phyloP scores from a whole-genome alignment of 192 early-diverging fungal genomes.

The Chytriomyces confervae region DNA sequence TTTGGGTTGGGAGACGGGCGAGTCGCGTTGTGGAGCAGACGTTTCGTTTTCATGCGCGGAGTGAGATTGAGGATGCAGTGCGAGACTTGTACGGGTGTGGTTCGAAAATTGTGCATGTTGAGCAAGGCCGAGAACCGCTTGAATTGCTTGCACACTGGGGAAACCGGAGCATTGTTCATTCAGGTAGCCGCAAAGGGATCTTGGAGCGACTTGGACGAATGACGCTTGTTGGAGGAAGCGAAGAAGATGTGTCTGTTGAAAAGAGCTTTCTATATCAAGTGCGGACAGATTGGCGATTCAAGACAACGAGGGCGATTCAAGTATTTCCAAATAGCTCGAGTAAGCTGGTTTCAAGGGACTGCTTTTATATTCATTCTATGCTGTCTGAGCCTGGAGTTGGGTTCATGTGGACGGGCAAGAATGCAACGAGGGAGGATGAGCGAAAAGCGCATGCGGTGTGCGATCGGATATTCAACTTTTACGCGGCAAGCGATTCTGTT shows the following conservation, averaged over 20 bases:
- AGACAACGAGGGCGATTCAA: constrained; percentile 55
- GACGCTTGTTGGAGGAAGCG: not conserved
- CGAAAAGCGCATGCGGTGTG: constrained; percentile 36
- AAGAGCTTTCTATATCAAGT: constrained; percentile 52
- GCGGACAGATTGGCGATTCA: constrained; percentile 49
- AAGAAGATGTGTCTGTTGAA: constrained; percentile 3
- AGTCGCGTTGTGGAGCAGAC: constrained; percentile 50
- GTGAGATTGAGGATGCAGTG: constrained; percentile 56
- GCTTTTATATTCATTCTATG: constrained; percentile 47
- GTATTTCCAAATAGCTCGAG: constrained; percentile 18
- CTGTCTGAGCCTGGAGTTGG: not conserved
- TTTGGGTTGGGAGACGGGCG: constrained; percentile 52
- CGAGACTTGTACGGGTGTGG: constrained; percentile 51
- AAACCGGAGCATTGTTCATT: constrained; percentile 51
- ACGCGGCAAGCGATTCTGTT: not conserved
- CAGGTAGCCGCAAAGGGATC: constrained; percentile 39
- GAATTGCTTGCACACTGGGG: constrained; percentile 58
- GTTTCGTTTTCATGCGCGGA: constrained; percentile 55
- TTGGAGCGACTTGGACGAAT: not conserved
- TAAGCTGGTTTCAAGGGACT: constrained; percentile 51
- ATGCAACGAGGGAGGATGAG: constrained; percentile 44
- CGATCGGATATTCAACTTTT: constrained; percentile 31
- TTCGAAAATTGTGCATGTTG: constrained; percentile 44
- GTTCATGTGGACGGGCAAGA: constrained; percentile 54
- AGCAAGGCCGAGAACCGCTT: constrained; percentile 56